phyloP scores from a whole-genome alignment of 2,329 filamentous ascomycete genomes.

The Talaromyces sp. region DNA sequence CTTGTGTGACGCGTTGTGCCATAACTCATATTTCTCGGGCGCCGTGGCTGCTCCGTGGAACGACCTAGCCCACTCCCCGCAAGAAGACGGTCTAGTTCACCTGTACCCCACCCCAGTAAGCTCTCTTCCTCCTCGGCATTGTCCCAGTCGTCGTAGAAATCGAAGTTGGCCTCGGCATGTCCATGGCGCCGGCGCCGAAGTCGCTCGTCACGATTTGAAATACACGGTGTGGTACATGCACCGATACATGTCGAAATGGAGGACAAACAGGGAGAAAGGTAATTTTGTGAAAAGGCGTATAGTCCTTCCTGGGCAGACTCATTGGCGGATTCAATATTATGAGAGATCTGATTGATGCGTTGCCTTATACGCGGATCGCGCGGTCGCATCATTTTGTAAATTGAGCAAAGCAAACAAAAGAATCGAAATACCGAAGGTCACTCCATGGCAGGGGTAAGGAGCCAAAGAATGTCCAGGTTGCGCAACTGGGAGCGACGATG shows the following conservation, averaged over 20 bases:
- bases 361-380: constrained; percentile 86
- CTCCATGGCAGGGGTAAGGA: background rate
- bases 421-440: no score
- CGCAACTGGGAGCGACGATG: constrained; percentile 23
- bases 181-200: constrained; percentile 69
- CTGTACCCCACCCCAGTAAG: constrained; percentile 75
- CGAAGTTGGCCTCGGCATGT: constrained; percentile 80
- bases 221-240: constrained; percentile 68
- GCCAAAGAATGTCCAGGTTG: background rate
- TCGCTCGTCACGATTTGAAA: constrained; percentile 68
- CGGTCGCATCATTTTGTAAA: constrained; percentile 59
- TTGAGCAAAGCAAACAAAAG: constrained; percentile 13
- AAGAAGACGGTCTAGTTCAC: constrained; percentile 82
- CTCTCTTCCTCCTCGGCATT: constrained; percentile 61
- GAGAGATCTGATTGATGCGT: constrained; percentile 88
- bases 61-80: constrained; percentile 61
- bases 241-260: constrained; percentile 68
- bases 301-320: constrained; percentile 89
- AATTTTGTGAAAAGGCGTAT: constrained; percentile 84
- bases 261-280: constrained; percentile 78
- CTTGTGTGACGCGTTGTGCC: constrained; percentile 64
- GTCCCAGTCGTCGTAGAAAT: constrained; percentile 99
- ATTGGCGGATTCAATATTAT: constrained; percentile 87
- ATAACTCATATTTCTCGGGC: constrained; percentile 87
- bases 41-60: constrained; percentile 63